These are phyloP conservation scores for Boechera divaricarpa DNA, from an alignment of 345 rosid species.

Conservation along the genomic window DNA sequence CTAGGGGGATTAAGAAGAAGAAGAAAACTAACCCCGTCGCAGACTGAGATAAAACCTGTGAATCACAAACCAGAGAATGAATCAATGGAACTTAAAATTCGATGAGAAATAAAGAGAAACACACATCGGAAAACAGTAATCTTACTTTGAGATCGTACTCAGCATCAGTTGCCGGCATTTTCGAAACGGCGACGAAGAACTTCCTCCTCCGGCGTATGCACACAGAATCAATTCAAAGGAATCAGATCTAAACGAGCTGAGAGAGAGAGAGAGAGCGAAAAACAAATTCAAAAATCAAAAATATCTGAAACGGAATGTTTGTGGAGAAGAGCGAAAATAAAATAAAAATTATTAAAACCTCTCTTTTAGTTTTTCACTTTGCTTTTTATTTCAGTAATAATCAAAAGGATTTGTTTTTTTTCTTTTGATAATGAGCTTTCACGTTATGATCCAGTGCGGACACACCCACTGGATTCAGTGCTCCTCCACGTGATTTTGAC, in stretches of 20 bases:
- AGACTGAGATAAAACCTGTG: slow-evolving; percentile 59
- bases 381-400: slow-evolving; percentile 45
- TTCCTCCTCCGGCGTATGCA: slow-evolving; percentile 10
- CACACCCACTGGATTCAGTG: background rate
- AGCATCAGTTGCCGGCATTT: slow-evolving; percentile 63
- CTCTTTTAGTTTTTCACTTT: background rate
- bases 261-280: slow-evolving; percentile 5
- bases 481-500: slow-evolving; percentile 31
- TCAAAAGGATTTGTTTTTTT: background rate
- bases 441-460: slow-evolving; percentile 18
- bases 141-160: slow-evolving; percentile 68
- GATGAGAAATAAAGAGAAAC: background rate
- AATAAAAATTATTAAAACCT: slow-evolving; percentile 15
- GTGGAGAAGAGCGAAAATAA: slow-evolving; percentile 39
- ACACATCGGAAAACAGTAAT: slow-evolving; percentile 26
- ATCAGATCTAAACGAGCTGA: slow-evolving; percentile 41
- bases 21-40: slow-evolving; percentile 58
- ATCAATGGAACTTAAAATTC: slow-evolving; percentile 6
- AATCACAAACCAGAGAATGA: slow-evolving; percentile 15
- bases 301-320: slow-evolving; percentile 45
- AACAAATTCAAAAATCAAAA: slow-evolving; percentile 41
- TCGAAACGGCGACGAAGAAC: slow-evolving; percentile 9
- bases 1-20: slow-evolving; percentile 7
- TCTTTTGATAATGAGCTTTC: slow-evolving; percentile 3
- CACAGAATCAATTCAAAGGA: background rate